A percentile compares a stretch with the other conserved stretches of the same genome.
These are phyloP conservation scores for Dimargaris cristalligena DNA, from an alignment of 192 early-diverging fungal genomes.

Conservation along the genomic window DNA sequence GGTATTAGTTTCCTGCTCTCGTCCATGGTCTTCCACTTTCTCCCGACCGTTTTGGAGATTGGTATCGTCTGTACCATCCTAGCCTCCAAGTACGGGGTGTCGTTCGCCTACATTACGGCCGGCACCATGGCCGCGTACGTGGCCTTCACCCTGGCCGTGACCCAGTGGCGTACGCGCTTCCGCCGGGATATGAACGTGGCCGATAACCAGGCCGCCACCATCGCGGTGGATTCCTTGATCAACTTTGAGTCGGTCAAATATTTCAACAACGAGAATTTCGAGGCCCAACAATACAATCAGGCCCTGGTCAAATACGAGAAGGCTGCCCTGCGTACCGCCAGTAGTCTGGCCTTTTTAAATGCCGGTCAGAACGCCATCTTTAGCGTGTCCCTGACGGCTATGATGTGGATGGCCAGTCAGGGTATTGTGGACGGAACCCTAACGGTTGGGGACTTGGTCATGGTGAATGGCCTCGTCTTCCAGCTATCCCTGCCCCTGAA, in stretches of 20 bases:
- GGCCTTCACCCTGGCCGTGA: constrained; percentile 73
- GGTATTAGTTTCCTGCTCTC: constrained; percentile 94
- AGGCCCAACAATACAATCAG: constrained; percentile 74
- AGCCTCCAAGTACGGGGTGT: constrained; percentile 39
- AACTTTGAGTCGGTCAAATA: constrained; percentile 98
- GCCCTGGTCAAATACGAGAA: constrained; percentile 82
- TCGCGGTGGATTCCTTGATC: constrained; percentile 87
- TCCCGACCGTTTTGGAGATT: constrained; percentile 91
- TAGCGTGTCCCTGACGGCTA: constrained; percentile 70
- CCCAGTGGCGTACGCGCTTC: constrained; percentile 72
- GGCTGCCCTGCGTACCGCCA: constrained; percentile 79
- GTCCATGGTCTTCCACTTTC: constrained; percentile 87
- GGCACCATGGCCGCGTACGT: constrained; percentile 63
- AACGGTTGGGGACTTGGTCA: constrained; percentile 94
- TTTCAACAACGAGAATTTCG: constrained; percentile 87
- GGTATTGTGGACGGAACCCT: constrained; percentile 62
- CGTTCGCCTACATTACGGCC: constrained; percentile 40
- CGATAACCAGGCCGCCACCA: constrained; percentile 86
- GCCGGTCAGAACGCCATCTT: constrained; percentile 94
- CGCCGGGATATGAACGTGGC: constrained; percentile 87
- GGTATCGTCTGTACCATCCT: constrained; percentile 84
- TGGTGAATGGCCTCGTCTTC: constrained; percentile 97
- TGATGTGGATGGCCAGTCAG: constrained; percentile 94
- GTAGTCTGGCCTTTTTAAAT: constrained; percentile 80
- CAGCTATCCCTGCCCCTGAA: constrained; percentile 94